Evolutionary conservation across 805 yeast genomes (phyloP), one percentile per base, ranked within the genome.

Genomic region (Pichia thaimueangensis): DNA sequence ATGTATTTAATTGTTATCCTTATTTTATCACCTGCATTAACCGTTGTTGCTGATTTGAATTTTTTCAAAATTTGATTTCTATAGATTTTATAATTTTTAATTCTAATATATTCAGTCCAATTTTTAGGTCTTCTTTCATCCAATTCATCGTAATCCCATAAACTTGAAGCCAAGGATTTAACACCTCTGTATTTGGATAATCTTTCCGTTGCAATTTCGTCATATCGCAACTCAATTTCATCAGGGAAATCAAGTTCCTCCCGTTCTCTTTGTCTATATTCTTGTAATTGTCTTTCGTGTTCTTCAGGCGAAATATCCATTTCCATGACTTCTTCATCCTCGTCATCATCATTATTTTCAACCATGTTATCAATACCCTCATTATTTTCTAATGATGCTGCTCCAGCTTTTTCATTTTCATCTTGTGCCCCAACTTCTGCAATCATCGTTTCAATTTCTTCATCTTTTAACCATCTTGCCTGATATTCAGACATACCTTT

Each of bases 181-280:
- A 89, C 74, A 46, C 97, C 97, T 62, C 97, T 75, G 63, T 87
- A 91, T 47, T 88, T 76, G 24, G 70, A 64, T 44, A 93, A 70
- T 49, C 86, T 74, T 49, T 88, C 87, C 53, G 74, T 74, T 9
- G 86, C 97, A 5, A 83, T 73, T 50, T 76, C 89, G 6, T 63
- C 58, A 24, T 97, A 97, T 35, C 71, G 74, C 33, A 93, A 66
- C 60, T 93, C 97, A 43, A 91, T 65, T 65, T 93, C 98, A 64
- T 93, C 99, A 0, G 97, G 97, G 70, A 88, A 93, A 54, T 89
- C 96, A 28, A 78, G 72, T 59, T 87, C 97, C 42, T 89, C 97
- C 46, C 75, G 74, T 51, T 80, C 96, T 48, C 76, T 62, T 30
- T 70, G 70, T 52, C 93, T 76, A 65, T 71, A 88, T 54, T 72